Conservation (phyloP, 768 basidiomycete species). For the Tylopilus cervinicoccineus region DNA sequence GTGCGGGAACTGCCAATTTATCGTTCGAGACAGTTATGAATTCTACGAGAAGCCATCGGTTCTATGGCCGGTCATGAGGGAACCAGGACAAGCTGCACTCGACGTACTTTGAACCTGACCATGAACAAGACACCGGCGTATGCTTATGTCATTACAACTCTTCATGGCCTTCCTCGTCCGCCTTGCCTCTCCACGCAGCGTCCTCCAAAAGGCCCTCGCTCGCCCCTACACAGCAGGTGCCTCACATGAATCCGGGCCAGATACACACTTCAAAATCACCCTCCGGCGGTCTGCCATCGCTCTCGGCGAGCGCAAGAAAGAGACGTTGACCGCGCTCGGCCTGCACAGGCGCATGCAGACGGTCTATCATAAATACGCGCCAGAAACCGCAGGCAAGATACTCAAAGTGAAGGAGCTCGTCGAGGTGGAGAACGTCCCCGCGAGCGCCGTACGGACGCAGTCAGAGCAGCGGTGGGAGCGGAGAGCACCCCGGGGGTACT, state of each 20-base stretch:
- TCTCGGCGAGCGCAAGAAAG: slow-evolving; percentile 64
- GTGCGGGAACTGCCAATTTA: slow-evolving; percentile 6
- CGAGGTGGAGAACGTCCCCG: slow-evolving; percentile 80
- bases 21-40: slow-evolving; percentile 49
- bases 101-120: slow-evolving; percentile 66
- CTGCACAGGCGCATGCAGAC: slow-evolving; percentile 81
- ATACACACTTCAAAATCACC: slow-evolving; percentile 87
- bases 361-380: slow-evolving; percentile 72
- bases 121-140: slow-evolving; percentile 27
- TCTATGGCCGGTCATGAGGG: slow-evolving; percentile 40
- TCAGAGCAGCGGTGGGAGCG: slow-evolving; percentile 64
- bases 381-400: slow-evolving; percentile 81
- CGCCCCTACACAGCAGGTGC: slow-evolving; percentile 10
- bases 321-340: slow-evolving; percentile 78
- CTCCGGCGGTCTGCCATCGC: slow-evolving; percentile 85
- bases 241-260: slow-evolving; percentile 20
- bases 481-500: slow-evolving; percentile 65
- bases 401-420: slow-evolving; percentile 86
- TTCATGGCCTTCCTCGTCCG: not conserved
- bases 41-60: slow-evolving; percentile 87
- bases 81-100: not conserved
- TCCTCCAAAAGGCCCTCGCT: slow-evolving; percentile 4
- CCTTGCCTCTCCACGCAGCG: slow-evolving; percentile 3
- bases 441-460: slow-evolving; percentile 62
- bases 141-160: slow-evolving; percentile 9